Percentiles rank a stretch among this genome's conserved stretches.
Conservation (phyloP, 169 alveolate genomes). For the Eimeria acervulina region DNA sequence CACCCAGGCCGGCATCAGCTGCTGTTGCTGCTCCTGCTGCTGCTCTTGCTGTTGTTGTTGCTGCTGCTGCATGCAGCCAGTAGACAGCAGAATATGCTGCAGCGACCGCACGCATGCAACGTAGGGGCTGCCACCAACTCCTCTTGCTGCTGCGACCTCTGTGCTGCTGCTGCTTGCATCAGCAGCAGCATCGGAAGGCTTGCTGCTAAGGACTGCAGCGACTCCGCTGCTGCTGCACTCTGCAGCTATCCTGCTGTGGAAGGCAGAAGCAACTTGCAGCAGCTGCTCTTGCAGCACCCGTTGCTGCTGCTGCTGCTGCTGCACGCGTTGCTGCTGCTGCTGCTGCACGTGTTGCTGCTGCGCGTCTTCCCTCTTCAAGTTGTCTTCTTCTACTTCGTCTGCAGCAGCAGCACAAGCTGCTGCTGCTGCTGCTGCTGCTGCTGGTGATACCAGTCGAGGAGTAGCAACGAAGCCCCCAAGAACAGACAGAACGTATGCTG, state of each 20-base stretch:
- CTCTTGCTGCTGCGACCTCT: constrained; percentile 18
- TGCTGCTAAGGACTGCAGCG: constrained; percentile 40
- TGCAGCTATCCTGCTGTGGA: neutral
- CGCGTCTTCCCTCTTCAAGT: too few species aligned
- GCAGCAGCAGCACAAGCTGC: neutral
- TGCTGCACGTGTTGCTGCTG: too few species aligned
- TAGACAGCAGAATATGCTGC: constrained; percentile 37
- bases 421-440: neutral
- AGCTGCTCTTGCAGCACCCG: neutral
- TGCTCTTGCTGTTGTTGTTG: constrained; percentile 20
- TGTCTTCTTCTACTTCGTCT: neutral
- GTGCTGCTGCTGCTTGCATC: neutral
- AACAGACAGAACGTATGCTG: constrained; percentile 12
- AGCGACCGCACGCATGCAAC: constrained; percentile 29
- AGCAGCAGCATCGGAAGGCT: neutral
- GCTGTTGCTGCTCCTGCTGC: constrained; percentile 17
- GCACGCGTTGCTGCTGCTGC: constrained; percentile 7
- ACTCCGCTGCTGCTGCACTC: constrained; percentile 9
- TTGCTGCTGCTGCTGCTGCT: neutral
- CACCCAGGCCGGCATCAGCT: too few species aligned
- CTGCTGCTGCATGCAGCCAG: constrained; percentile 31
- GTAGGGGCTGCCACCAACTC: constrained; percentile 59
- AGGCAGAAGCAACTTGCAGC: constrained; percentile 18
- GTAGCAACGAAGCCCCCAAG: neutral
- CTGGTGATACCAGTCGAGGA: neutral